These are phyloP conservation scores for Psilocybe azurescens DNA, from an alignment of 768 basidiomycete species.

Conservation along the genomic window DNA sequence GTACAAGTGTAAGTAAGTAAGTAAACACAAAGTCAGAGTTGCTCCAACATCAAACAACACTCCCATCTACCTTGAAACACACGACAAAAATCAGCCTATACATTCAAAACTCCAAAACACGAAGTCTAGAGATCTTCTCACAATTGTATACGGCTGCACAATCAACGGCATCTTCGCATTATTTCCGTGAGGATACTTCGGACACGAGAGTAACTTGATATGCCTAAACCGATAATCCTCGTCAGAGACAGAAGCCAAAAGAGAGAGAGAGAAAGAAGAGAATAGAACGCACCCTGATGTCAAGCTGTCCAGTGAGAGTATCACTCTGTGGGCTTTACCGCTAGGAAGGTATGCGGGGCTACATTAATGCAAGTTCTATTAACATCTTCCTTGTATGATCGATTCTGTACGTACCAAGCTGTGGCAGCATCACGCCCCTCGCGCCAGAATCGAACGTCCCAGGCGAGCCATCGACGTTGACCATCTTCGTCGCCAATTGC, in stretches of 20 bases:
- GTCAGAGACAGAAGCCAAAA: not conserved
- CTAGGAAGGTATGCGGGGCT: constrained; percentile 46
- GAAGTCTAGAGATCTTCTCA: not conserved
- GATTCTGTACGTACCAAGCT: constrained; percentile 48
- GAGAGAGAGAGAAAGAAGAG: not conserved
- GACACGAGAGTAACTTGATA: constrained; percentile 37
- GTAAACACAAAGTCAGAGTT: too few species aligned
- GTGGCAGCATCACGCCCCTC: constrained; percentile 68
- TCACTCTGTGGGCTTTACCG: constrained; percentile 40
- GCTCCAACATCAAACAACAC: too few species aligned
- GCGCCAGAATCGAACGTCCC: constrained; percentile 70
- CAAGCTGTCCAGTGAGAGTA: constrained; percentile 38
- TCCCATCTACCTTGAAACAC: too few species aligned
- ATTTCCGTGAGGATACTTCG: constrained; percentile 28
- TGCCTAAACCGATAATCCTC: not conserved
- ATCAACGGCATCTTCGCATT: constrained; percentile 5
- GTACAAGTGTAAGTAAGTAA: too few species aligned
- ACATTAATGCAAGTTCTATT: not conserved
- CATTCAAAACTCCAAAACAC: not conserved
- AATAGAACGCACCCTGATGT: constrained; percentile 37
- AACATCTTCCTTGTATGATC: too few species aligned
- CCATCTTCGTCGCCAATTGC: constrained; percentile 72
- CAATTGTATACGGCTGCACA: constrained; percentile 21
- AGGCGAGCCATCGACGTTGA: constrained; percentile 65
- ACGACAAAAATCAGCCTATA: too few species aligned